Evolutionary conservation across 805 yeast genomes (phyloP), one percentile per base, ranked within the genome.

Genomic region (Yamadazyma kitorensis): DNA sequence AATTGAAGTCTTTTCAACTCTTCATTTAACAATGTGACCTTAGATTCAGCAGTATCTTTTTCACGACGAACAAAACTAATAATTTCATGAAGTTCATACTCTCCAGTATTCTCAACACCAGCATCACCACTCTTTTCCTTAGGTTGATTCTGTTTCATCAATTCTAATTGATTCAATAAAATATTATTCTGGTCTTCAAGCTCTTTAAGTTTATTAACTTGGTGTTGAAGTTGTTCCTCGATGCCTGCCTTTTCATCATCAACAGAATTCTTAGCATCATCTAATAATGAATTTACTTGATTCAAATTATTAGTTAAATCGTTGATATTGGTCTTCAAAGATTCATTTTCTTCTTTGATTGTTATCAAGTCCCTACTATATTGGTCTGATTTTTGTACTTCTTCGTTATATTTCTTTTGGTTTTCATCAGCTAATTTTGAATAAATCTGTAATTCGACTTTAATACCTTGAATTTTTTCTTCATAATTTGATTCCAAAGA

Each of bases 41-140:
- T 83, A 6, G 78, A 71, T 30, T 78, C 81, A 1, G 80, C 68
- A 4, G 80, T 65, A 42, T 87, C 95, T 48, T 81, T 83, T 45
- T 86, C 94, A 41, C 82, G 77, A 29, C 89, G 80, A 37, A 87
- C 61, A 47, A 73, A 80, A 2, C 69, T 52, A 22, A 87, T 60
- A 17, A 86, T 70, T 42, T 80, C 80, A 32, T 56, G 56, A 30
- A 61, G 39, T 19, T 59, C 65, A 10, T 33, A 43, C 5, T 33
- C 34, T 9, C 30, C 48, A 22, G 41, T 33, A n/a, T 29, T 27
- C 6, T 44, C 49, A 8, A 41, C 37, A 8, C 31, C 46, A 12
- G 37, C 34, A 17, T 28, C 37, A 6, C 31, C 40, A 4, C 19
- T 30, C 4, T 25, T 24, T 5, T 18, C 32, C 3, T 20, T n/a